Evolutionary conservation across 2,329 filamentous ascomycete species (phyloP).

Genomic region (Fusarium keratoplasticum): DNA sequence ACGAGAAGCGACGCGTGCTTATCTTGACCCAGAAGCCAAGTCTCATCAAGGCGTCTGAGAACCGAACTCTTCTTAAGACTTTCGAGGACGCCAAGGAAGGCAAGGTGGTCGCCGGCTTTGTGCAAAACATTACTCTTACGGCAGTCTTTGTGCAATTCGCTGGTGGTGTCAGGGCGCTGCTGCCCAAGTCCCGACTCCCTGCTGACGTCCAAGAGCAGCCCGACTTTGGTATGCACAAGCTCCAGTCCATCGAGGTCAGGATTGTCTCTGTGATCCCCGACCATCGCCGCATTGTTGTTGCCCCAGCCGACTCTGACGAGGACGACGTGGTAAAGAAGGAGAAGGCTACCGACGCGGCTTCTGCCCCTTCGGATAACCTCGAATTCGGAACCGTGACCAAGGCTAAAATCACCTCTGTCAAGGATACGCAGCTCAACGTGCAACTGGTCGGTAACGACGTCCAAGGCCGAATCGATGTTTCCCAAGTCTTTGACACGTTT

Average conservation of each 20-base stretch:
- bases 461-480: slow-evolving; percentile 92
- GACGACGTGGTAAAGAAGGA: slow-evolving; percentile 53
- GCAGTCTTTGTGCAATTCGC: slow-evolving; percentile 92
- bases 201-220: slow-evolving; percentile 74
- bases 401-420: slow-evolving; percentile 84
- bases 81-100: slow-evolving; percentile 80
- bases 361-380: slow-evolving; percentile 74
- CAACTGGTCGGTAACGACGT: slow-evolving; percentile 78
- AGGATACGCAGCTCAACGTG: slow-evolving; percentile 93
- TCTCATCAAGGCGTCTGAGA: slow-evolving; percentile 79
- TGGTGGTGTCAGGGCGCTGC: slow-evolving; percentile 78
- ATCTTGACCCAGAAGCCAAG: slow-evolving; percentile 86
- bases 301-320: slow-evolving; percentile 60
- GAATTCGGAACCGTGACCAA: slow-evolving; percentile 78
- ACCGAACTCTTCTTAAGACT: slow-evolving; percentile 75
- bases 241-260: slow-evolving; percentile 79
- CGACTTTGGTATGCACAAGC: slow-evolving; percentile 82
- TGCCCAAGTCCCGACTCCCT: slow-evolving; percentile 83
- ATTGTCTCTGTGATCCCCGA: slow-evolving; percentile 79
- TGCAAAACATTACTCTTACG: slow-evolving; percentile 84
- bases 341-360: slow-evolving; percentile 46
- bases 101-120: slow-evolving; percentile 78
- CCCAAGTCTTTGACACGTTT: slow-evolving; percentile 89
- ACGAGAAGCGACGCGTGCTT: slow-evolving; percentile 80
- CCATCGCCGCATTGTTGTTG: slow-evolving; percentile 74